Percentiles rank a stretch among this genome's conserved stretches.
These are phyloP conservation scores for Stephania japonica DNA, from an alignment of 164 flowering plant genomes.

Conservation along the genomic window DNA sequence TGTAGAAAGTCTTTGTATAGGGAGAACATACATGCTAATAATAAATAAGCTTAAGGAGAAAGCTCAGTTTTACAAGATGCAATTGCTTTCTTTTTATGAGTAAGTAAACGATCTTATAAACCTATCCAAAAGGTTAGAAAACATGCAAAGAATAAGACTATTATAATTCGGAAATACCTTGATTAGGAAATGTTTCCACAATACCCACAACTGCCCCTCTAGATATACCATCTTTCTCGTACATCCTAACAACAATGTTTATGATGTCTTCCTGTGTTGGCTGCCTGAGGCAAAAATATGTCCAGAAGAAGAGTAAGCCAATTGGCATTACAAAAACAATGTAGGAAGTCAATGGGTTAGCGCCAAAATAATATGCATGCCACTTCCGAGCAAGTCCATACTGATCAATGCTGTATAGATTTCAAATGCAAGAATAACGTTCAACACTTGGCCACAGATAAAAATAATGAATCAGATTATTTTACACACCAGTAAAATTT, in stretches of 20 bases:
- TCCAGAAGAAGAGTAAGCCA: constrained; percentile 2
- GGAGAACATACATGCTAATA: too few species aligned
- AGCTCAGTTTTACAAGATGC: too few species aligned
- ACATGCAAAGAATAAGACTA: background rate
- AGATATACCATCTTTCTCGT: constrained; percentile 85
- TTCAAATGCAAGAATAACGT: background rate
- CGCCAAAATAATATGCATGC: background rate
- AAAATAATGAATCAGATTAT: background rate
- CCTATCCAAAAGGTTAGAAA: background rate
- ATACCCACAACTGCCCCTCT: constrained; percentile 49
- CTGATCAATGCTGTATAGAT: background rate
- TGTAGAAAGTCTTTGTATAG: too few species aligned
- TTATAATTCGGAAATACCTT: constrained; percentile 42
- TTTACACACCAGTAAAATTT: constrained; percentile 78
- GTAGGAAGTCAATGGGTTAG: background rate
- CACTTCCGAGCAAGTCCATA: too few species aligned
- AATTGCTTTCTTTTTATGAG: background rate
- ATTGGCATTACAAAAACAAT: background rate
- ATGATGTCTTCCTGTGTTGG: constrained; percentile 76
- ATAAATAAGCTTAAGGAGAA: too few species aligned
- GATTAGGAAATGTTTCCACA: constrained; percentile 81
- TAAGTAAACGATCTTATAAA: background rate
- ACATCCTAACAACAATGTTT: constrained; percentile 81
- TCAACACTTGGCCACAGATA: background rate
- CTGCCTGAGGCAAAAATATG: constrained; percentile 49